A percentile compares a stretch with the other conserved stretches of the same genome.
These are phyloP conservation scores for Phytopythium ostracodes DNA, from an alignment of 352 stramenopile genomes.

Conservation along the genomic window DNA sequence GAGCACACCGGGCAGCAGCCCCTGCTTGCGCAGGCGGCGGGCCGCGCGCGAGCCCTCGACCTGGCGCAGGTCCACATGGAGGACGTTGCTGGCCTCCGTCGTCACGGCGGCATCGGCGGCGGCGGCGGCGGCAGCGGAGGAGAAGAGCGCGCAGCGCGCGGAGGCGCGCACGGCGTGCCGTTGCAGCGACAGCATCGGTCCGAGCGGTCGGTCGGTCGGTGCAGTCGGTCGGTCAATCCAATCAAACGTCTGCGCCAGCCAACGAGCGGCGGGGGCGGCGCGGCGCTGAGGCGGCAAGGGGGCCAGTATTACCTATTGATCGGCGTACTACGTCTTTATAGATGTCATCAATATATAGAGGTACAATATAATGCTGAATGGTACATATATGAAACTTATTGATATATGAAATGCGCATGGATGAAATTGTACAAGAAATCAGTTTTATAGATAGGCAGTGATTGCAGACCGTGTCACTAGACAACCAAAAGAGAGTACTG, in stretches of 20 bases:
- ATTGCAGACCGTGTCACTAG: no score
- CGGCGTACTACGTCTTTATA: not conserved
- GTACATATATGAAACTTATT: no score
- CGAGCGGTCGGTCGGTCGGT: not conserved
- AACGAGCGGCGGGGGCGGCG: conserved; percentile 6
- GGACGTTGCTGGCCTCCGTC: conserved; percentile 17
- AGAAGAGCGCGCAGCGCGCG: conserved; percentile 42
- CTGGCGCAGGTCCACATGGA: conserved; percentile 62
- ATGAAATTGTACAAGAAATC: no score
- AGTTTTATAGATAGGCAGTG: no score
- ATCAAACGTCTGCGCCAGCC: conserved; percentile 5
- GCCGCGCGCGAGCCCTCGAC: conserved; percentile 71
- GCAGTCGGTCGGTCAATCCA: conserved; percentile 1
- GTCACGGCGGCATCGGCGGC: conserved; percentile 14
- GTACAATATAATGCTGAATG: no score
- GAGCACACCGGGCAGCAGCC: conserved; percentile 73
- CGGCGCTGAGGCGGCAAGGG: not conserved
- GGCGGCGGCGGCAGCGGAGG: conserved; percentile 31
- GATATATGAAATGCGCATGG: no score
- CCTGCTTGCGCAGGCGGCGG: conserved; percentile 77
- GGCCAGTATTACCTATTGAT: not conserved
- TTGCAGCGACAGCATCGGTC: conserved; percentile 47
- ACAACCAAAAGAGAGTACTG: no score
- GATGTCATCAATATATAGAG: not conserved
- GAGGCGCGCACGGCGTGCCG: conserved; percentile 32